phyloP scores from a whole-genome alignment of 176 grass and related monocot species.

The Phragmites australis region DNA sequence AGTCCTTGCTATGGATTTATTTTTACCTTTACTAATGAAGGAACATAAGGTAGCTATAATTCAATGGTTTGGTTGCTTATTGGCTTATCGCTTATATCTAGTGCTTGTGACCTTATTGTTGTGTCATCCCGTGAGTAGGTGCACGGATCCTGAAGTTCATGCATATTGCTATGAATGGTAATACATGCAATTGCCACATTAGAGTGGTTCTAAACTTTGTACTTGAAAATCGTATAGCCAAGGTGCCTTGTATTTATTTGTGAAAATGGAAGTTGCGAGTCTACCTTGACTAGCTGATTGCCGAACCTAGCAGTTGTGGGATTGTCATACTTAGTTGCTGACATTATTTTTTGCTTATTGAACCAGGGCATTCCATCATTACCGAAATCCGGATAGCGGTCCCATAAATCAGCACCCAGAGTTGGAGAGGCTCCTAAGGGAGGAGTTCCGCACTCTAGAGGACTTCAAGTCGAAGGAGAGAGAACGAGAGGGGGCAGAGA shows the following conservation, averaged over 20 bases:
- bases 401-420: conserved; percentile 67
- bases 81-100: background rate
- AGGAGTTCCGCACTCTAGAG: conserved; percentile 66
- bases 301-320: background rate
- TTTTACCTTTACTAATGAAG: background rate
- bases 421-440: conserved; percentile 69
- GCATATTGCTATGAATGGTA: background rate
- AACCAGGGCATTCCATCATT: conserved; percentile 96
- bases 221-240: background rate
- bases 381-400: conserved; percentile 43
- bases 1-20: background rate
- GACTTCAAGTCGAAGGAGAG: conserved; percentile 66
- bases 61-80: background rate
- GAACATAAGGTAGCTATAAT: background rate
- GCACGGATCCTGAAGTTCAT: background rate
- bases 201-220: background rate
- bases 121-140: background rate
- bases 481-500: conserved; percentile 21
- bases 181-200: background rate
- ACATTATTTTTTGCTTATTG: conserved; percentile 26
- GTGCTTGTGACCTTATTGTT: background rate
- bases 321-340: conserved; percentile 19
- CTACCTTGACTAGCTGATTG: background rate
- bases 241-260: no score
- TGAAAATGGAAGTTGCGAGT: background rate